Conservation (phyloP, 176 grass and related monocot genomes). For the Avena insularis region DNA sequence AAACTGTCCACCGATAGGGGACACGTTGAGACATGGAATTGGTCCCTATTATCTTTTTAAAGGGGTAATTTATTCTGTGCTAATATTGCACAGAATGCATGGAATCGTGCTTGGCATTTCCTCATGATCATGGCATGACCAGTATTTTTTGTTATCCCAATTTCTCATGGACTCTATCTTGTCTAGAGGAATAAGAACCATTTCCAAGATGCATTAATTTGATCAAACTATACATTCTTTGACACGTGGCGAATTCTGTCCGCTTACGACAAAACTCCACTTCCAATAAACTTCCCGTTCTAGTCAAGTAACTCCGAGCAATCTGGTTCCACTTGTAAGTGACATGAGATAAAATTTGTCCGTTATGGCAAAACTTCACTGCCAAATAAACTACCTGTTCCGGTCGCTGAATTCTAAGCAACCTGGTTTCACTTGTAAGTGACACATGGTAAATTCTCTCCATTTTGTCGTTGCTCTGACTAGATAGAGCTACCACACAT, state of each 20-base stretch:
- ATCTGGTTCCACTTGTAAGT: background rate
- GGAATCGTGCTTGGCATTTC: background rate
- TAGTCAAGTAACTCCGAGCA: background rate
- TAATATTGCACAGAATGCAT: background rate
- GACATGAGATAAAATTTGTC: background rate
- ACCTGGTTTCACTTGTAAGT: background rate
- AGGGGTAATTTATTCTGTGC: background rate
- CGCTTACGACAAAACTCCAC: background rate
- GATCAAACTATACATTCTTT: background rate
- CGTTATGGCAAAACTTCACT: background rate
- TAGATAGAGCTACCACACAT: background rate
- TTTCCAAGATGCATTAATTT: background rate
- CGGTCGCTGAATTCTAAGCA: background rate
- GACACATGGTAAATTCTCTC: background rate
- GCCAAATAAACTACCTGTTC: background rate
- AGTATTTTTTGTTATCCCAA: background rate
- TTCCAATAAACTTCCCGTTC: background rate
- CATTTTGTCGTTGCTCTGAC: background rate
- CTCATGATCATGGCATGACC: background rate
- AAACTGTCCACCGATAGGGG: background rate
- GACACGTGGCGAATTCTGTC: background rate
- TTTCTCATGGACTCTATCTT: background rate
- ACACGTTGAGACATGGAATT: background rate
- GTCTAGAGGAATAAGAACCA: background rate
- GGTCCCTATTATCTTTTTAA: background rate